Base-by-base conservation (phyloP, 2,329 filamentous ascomycete species). In the Fusarium sp. region DNA sequence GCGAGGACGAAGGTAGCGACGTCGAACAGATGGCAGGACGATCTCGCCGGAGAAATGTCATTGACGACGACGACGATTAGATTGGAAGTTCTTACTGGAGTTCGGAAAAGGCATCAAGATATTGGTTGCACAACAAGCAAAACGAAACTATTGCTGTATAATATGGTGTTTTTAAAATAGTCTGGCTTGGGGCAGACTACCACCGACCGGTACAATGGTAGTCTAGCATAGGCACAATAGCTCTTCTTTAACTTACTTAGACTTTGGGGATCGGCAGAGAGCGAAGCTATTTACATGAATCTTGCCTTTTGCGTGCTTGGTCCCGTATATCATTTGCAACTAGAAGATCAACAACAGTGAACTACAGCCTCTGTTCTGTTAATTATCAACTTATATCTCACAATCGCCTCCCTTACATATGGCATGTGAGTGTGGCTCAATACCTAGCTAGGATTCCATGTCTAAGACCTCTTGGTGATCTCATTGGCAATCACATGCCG, bases 11-110 rank as follows among this genome's bases (percentile, higher is more conserved):
- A 21, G 87, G 88, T 71, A 86, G 88, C 62, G 80, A 85, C 42
- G 83, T 88, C 46, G 86, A 88, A 57, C 81, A 82, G 70, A 72
- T 77, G 56, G 78, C 79, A 37, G 81, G 85, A 58, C 78, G 84
- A 62, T 81, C 83, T 52, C 85, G 87, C 74, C 83, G 88, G 63
- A 84, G 87, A 69, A 83, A 82, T 42, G 80, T 90, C 68, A 82
- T 90, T 62, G 87, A 89, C 57, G 88, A 89, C 57, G 87, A 89
- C 58, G 88, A 89, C 42, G 86, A 88, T 43, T 83, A 84, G 66
- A 74, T 39, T 39, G 30, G 42, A 41, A 19, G 14, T 42, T 21
- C 28, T 54, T 30, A 10, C 25, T 14, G 43, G 42, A 57, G 37
- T 39, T 55, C 28, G n/a, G 31, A 30, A 39, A 52, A 28, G 54